Evolutionary conservation across 176 grass and related monocot genomes (phyloP).

Genomic region (Stipa capillata): DNA sequence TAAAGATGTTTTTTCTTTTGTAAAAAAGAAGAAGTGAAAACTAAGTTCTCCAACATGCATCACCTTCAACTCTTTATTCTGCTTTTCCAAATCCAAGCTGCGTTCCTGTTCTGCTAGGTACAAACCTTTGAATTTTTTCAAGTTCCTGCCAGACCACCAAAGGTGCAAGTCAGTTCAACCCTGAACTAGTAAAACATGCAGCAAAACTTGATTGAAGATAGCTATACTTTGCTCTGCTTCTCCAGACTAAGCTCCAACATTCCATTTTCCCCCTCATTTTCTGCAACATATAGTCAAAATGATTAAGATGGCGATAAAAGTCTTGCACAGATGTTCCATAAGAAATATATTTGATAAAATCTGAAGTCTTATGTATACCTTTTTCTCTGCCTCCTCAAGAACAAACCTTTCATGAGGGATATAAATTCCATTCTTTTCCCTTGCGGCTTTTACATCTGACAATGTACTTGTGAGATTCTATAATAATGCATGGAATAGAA

Average conservation of each 20-base stretch:
- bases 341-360: slow-evolving; percentile 2
- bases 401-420: slow-evolving; percentile 65
- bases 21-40: neutral
- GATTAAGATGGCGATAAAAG: neutral
- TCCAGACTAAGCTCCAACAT: slow-evolving; percentile 45
- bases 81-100: slow-evolving; percentile 49
- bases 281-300: slow-evolving; percentile 35
- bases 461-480: slow-evolving; percentile 24
- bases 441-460: slow-evolving; percentile 79
- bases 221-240: slow-evolving; percentile 48
- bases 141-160: slow-evolving; percentile 47
- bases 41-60: neutral
- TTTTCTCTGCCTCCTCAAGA: slow-evolving; percentile 72
- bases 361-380: slow-evolving; percentile 36
- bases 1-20: neutral
- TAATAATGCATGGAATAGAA: neutral
- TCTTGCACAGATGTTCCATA: neutral
- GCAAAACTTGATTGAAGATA: neutral
- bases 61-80: slow-evolving; percentile 65
- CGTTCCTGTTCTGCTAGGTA: slow-evolving; percentile 56
- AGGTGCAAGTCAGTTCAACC: slow-evolving; percentile 12
- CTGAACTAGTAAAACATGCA: neutral
- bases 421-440: slow-evolving; percentile 87
- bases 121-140: slow-evolving; percentile 43
- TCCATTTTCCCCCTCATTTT: slow-evolving; percentile 56